These are phyloP conservation scores for Rhynchospora pubera DNA, from an alignment of 176 grass and related monocot genomes.

Conservation along the genomic window DNA sequence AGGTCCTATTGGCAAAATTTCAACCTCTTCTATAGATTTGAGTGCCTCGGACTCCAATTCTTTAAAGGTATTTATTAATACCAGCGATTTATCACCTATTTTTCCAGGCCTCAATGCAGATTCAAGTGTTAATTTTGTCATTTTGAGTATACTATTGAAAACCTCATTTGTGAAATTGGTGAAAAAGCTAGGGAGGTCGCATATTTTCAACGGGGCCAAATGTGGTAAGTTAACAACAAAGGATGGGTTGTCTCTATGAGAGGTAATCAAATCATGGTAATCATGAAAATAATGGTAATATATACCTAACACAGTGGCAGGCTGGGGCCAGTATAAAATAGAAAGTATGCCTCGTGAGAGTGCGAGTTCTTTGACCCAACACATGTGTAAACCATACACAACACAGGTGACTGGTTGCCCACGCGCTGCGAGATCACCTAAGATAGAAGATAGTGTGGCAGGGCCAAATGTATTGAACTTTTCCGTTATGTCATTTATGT, in stretches of 20 bases:
- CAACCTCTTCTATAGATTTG: conserved; percentile 4
- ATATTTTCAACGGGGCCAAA: conserved; percentile 29
- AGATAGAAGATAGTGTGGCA: conserved; percentile 10
- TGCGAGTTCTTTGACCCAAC: conserved; percentile 31
- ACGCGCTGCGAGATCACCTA: conserved; percentile 25
- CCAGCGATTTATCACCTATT: conserved; percentile 2
- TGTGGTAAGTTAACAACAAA: conserved; percentile 33
- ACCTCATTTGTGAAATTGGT: background rate
- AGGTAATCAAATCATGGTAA: conserved; percentile 24
- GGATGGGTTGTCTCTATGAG: conserved; percentile 24
- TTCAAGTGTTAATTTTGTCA: background rate
- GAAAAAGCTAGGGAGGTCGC: conserved; percentile 39
- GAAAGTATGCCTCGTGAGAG: conserved; percentile 17
- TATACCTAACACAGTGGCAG: conserved; percentile 31
- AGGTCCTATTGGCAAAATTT: conserved; percentile 35
- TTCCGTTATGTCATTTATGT: background rate
- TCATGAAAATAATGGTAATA: conserved; percentile 63
- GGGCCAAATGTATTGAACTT: background rate
- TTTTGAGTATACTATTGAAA: background rate
- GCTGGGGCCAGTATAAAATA: conserved; percentile 41
- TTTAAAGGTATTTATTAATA: conserved; percentile 49
- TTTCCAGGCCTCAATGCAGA: background rate
- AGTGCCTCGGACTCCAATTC: conserved; percentile 32
- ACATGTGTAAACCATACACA: conserved; percentile 31
- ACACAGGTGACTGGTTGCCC: conserved; percentile 47